A percentile compares a stretch with the other conserved stretches of the same genome.
These are phyloP conservation scores for Dactylellina cionopaga DNA, from an alignment of 2,329 filamentous ascomycete species.

Conservation along the genomic window DNA sequence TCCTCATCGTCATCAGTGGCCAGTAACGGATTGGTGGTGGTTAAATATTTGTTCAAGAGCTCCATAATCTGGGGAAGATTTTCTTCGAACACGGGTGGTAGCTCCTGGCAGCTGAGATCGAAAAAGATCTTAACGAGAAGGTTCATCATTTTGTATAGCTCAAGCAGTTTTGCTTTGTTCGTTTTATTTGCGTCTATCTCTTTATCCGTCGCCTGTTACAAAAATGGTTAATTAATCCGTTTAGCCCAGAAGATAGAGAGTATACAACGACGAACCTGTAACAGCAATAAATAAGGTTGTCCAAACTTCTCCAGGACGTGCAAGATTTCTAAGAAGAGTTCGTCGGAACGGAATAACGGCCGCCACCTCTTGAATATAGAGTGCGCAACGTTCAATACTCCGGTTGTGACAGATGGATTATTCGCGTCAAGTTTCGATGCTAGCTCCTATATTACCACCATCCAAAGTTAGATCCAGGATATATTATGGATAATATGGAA, in stretches of 20 bases:
- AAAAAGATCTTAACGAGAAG: slow-evolving; percentile 91
- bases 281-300: slow-evolving; percentile 80
- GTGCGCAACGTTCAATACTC: slow-evolving; percentile 95
- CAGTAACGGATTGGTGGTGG: slow-evolving; percentile 84
- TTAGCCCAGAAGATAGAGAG: too few relatives aligned
- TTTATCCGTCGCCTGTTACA: slow-evolving; percentile 63
- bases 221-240: background rate
- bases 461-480: background rate
- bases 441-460: slow-evolving; percentile 38
- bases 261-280: slow-evolving; percentile 68
- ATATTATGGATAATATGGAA: too few relatives aligned
- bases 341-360: slow-evolving; percentile 90
- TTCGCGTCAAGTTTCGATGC: slow-evolving; percentile 70
- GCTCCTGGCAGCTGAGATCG: slow-evolving; percentile 96
- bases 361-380: slow-evolving; percentile 98
- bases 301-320: slow-evolving; percentile 91
- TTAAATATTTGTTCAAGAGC: slow-evolving; percentile 90
- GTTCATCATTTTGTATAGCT: slow-evolving; percentile 85
- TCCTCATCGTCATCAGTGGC: slow-evolving; percentile 90
- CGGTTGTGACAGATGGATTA: slow-evolving; percentile 66
- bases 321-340: slow-evolving; percentile 93
- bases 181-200: slow-evolving; percentile 77
- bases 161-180: slow-evolving; percentile 78
- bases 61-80: slow-evolving; percentile 79
- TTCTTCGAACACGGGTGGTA: slow-evolving; percentile 93